Evolutionary conservation across 345 rosid genomes (phyloP).

Genomic region (Lumnitzera racemosa): DNA sequence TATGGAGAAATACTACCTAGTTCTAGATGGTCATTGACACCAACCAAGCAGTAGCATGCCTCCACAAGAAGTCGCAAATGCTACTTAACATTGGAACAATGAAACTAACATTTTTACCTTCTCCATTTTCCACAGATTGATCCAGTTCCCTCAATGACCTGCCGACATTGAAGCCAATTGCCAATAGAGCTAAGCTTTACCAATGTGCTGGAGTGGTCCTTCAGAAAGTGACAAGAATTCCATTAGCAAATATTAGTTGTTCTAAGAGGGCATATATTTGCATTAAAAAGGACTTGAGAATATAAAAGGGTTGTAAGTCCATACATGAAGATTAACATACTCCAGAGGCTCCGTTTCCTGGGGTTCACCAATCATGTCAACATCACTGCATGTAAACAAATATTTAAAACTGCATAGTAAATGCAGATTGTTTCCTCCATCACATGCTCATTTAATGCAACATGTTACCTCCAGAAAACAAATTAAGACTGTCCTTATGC

Average conservation of each 20-base stretch:
- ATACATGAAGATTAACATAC: constrained; percentile 33
- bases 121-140: constrained; percentile 94
- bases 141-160: constrained; percentile 34
- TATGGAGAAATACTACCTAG: too few species aligned
- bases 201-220: constrained; percentile 34
- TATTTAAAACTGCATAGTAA: background rate
- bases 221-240: constrained; percentile 13
- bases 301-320: constrained; percentile 17
- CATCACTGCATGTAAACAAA: constrained; percentile 46
- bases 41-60: too few species aligned
- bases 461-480: too few species aligned
- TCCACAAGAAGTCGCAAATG: too few species aligned
- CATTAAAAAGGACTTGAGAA: constrained; percentile 5
- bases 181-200: constrained; percentile 35
- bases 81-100: too few species aligned
- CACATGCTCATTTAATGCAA: too few species aligned
- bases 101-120: constrained; percentile 37
- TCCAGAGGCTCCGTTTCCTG: constrained; percentile 34
- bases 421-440: too few species aligned
- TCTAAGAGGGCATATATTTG: background rate
- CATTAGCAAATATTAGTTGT: background rate
- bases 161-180: constrained; percentile 92
- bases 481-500: too few species aligned
- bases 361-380: constrained; percentile 34
- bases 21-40: too few species aligned